Evolutionary conservation across 2,329 filamentous ascomycete genomes (phyloP).

Genomic region (Endoconidiophora polonica): DNA sequence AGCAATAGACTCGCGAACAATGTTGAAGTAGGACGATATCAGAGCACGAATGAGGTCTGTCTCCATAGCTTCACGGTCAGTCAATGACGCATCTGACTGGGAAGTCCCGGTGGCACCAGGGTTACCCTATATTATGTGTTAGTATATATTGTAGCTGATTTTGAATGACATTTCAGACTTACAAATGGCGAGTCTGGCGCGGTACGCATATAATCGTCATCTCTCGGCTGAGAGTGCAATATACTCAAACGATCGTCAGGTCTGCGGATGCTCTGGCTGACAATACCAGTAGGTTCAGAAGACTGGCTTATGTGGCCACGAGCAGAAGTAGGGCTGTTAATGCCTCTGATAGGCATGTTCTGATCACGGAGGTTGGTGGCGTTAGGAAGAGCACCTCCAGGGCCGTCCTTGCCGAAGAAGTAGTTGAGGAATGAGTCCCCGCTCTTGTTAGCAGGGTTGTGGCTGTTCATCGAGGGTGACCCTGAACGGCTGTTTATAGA

Average conservation of each 20-base stretch:
- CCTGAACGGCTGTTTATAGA: constrained; percentile 43
- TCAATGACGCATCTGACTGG: constrained; percentile 58
- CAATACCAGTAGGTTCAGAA: constrained; percentile 51
- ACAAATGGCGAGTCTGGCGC: constrained; percentile 37
- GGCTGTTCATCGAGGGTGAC: constrained; percentile 57
- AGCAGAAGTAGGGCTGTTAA: constrained; percentile 7
- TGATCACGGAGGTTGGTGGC: constrained; percentile 17
- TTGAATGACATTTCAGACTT: constrained; percentile 22
- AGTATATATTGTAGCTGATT: constrained; percentile 1
- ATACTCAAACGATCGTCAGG: constrained; percentile 41
- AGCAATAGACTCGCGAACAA: constrained; percentile 94
- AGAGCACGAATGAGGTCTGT: constrained; percentile 92
- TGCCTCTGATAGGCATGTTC: constrained; percentile 11
- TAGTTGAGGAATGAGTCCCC: constrained; percentile 92
- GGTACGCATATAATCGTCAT: constrained; percentile 26
- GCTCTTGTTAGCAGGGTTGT: constrained; percentile 41
- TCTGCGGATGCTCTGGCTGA: constrained; percentile 70
- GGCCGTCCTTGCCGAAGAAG: constrained; percentile 91
- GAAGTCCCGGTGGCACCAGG: background rate
- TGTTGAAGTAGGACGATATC: constrained; percentile 98
- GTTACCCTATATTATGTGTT: constrained; percentile 7
- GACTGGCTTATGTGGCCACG: constrained; percentile 59
- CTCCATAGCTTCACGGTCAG: constrained; percentile 90
- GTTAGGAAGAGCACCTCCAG: constrained; percentile 21
- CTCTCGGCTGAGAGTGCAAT: constrained; percentile 25